A percentile compares a stretch with the other conserved stretches of the same genome.
Evolutionary conservation across 2,329 filamentous ascomycete species (phyloP).

Genomic region (Zymoseptoria crescenta): DNA sequence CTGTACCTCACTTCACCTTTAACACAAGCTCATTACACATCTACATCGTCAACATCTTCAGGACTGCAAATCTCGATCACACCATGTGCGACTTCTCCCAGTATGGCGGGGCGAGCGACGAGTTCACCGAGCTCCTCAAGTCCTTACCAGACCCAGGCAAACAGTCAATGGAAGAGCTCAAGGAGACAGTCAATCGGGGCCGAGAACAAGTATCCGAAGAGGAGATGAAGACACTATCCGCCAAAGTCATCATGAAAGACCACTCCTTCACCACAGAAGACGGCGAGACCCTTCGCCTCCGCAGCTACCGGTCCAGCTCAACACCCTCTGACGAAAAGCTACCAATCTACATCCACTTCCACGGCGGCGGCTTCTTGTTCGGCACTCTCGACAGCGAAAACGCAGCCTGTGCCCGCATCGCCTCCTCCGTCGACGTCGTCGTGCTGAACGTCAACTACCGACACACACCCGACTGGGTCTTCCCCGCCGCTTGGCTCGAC

Average conservation of each 20-base stretch:
- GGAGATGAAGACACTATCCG: conserved; percentile 6
- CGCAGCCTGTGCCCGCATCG: conserved; percentile 43
- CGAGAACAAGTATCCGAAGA: conserved; percentile 8
- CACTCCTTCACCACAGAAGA: conserved; percentile 38
- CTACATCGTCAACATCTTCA: not conserved
- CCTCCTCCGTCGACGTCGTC: conserved; percentile 35
- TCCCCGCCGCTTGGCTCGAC: conserved; percentile 49
- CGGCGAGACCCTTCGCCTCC: conserved; percentile 37
- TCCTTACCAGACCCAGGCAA: conserved; percentile 7
- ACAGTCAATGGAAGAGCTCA: conserved; percentile 10
- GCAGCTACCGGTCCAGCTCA: conserved; percentile 40
- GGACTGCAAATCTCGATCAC: not conserved
- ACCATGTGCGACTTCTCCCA: conserved; percentile 15
- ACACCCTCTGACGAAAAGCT: conserved; percentile 31
- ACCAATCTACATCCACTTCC: conserved; percentile 42
- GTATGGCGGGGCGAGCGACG: conserved; percentile 13
- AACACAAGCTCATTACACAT: not conserved
- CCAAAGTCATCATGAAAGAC: conserved; percentile 7
- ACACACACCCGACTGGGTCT: conserved; percentile 48
- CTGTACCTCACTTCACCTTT: not conserved
- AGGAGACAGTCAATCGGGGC: conserved; percentile 6
- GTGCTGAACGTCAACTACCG: conserved; percentile 53
- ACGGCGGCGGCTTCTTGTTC: conserved; percentile 52
- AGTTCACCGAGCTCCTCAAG: conserved; percentile 7
- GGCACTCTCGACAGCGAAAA: conserved; percentile 49